Conservation (phyloP, 306 rosid genomes). For the Lathyrus oleraceus region DNA sequence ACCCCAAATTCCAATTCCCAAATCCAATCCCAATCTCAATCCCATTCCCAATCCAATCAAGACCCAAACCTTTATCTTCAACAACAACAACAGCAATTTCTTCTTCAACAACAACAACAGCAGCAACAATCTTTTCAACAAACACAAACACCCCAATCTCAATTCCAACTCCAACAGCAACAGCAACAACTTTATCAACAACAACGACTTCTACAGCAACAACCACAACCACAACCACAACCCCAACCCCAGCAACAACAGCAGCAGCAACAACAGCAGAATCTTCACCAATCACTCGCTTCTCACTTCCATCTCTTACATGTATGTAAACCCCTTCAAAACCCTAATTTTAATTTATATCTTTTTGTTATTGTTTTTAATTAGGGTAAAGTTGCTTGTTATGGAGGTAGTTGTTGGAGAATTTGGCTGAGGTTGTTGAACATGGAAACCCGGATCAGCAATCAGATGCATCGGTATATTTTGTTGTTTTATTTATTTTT, state of each 20-base stretch:
- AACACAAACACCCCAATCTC: slow-evolving; percentile 43
- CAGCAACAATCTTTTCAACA: slow-evolving; percentile 45
- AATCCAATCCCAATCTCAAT: slow-evolving; percentile 34
- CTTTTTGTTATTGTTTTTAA: background rate
- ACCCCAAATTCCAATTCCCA: slow-evolving; percentile 62
- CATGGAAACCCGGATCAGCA: slow-evolving; percentile 81
- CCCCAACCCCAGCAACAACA: slow-evolving; percentile 35
- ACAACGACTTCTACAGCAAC: slow-evolving; percentile 55
- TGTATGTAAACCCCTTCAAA: slow-evolving; percentile 28
- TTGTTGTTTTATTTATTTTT: background rate
- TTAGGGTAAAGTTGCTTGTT: slow-evolving; percentile 6
- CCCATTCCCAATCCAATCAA: slow-evolving; percentile 52
- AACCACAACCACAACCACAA: slow-evolving; percentile 27
- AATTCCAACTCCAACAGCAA: slow-evolving; percentile 47
- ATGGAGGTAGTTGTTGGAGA: slow-evolving; percentile 71
- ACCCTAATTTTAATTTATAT: background rate
- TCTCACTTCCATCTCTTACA: slow-evolving; percentile 82
- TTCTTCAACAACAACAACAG: slow-evolving; percentile 47
- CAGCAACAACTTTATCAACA: slow-evolving; percentile 53
- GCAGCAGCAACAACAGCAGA: slow-evolving; percentile 47
- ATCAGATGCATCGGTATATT: slow-evolving; percentile 73
- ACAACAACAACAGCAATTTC: slow-evolving; percentile 50
- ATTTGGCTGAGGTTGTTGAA: slow-evolving; percentile 74
- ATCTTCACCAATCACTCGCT: slow-evolving; percentile 82
- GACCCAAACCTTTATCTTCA: slow-evolving; percentile 60